Conservation (phyloP, 495 filamentous ascomycete species). For the Trichoderma asperelloides region DNA sequence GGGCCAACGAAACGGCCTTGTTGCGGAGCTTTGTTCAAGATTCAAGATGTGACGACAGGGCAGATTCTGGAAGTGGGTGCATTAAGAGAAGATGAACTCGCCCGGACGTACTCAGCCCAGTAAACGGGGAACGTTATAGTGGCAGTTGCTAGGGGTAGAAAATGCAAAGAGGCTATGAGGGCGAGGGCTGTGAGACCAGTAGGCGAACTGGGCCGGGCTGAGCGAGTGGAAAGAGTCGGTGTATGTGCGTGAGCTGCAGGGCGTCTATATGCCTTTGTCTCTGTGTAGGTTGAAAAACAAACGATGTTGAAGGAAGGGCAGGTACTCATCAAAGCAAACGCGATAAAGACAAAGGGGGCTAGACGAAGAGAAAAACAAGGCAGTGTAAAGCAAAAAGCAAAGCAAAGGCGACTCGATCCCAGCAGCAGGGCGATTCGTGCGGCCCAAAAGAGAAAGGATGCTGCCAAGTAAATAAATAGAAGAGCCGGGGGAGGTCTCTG, state of each 20-base stretch:
- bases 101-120: not conserved
- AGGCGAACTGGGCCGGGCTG: not conserved
- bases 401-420: constrained; percentile 11
- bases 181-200: not conserved
- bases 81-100: not conserved
- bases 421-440: constrained; percentile 24
- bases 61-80: not conserved
- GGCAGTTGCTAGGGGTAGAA: not conserved
- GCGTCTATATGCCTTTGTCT: not conserved
- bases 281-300: too few relatives aligned
- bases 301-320: not conserved
- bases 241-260: not conserved
- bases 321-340: not conserved
- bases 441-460: constrained; percentile 17
- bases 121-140: not conserved
- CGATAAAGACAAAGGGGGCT: too few relatives aligned
- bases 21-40: not conserved
- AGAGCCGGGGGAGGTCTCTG: constrained; percentile 16
- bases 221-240: constrained; percentile 1
- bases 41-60: constrained; percentile 2
- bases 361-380: not conserved
- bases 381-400: not conserved
- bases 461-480: not conserved
- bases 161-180: not conserved
- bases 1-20: not conserved